These are phyloP conservation scores for Alternaria panax DNA, from an alignment of 2,329 filamentous ascomycete genomes.

Conservation along the genomic window DNA sequence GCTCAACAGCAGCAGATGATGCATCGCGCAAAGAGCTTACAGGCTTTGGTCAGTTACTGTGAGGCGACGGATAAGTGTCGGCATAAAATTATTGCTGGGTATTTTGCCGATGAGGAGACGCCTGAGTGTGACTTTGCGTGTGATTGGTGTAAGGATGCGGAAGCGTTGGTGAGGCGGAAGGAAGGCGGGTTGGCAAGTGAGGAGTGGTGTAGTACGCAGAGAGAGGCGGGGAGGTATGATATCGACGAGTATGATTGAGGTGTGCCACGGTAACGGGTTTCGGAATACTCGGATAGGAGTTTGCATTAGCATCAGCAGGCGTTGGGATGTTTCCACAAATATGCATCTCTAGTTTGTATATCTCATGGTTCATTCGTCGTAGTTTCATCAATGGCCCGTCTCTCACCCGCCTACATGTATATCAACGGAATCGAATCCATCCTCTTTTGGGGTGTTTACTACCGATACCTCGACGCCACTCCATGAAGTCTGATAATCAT, in stretches of 20 bases:
- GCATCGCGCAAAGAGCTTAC: slow-evolving; percentile 54
- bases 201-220: slow-evolving; percentile 59
- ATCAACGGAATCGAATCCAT: background rate
- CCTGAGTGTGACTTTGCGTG: slow-evolving; percentile 57
- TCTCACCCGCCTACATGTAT: background rate
- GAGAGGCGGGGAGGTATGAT: slow-evolving; percentile 53
- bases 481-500: background rate
- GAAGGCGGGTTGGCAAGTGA: slow-evolving; percentile 55
- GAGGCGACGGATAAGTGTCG: slow-evolving; percentile 77
- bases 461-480: slow-evolving; percentile 4
- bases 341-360: background rate
- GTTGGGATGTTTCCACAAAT: background rate
- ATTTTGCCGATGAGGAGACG: slow-evolving; percentile 47
- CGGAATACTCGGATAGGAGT: background rate
- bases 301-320: background rate
- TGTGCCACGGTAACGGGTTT: background rate
- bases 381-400: background rate
- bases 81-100: slow-evolving; percentile 60
- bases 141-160: slow-evolving; percentile 58
- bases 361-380: background rate
- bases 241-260: slow-evolving; percentile 47
- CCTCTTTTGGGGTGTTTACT: slow-evolving; percentile 7
- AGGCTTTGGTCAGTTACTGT: slow-evolving; percentile 77
- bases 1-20: slow-evolving; percentile 48
- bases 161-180: slow-evolving; percentile 53